Evolutionary conservation across 768 basidiomycete species (phyloP), one percentile per base, ranked within the genome.

Genomic region (Pleurotus pulmonarius): DNA sequence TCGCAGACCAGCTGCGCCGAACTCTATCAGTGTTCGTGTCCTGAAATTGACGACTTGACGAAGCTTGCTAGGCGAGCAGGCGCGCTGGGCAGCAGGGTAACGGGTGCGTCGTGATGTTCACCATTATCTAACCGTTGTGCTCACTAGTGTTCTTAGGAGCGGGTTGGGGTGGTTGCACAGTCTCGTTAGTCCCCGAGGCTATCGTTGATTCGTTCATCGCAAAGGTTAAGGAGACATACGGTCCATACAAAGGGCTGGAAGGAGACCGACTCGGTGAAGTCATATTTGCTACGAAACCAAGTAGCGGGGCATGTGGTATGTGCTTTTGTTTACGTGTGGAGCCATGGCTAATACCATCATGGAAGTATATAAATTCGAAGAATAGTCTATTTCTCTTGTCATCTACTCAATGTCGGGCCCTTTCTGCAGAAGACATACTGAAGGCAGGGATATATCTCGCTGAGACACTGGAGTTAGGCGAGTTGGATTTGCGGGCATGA

Each of bases 151-250:
- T 34, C 29, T 34, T 58, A 90, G 89, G 90, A 25, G 92, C 92
- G 0, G 92, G 92, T 3, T 96, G 92, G 92, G 94, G 94, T 38
- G 93, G 93, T 4, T 94, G 92, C 64, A 89, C 88, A 0, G 87
- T 94, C 18, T 92, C 90, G 5, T 79, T 94, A 16, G 86, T 94
- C 13, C 78, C 82, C 5, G 86, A 88, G 64, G 69, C 73, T 16
- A 63, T 81, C 44, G 88, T 90, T 2, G 76, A 80, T 0, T 58
- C 63, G 6, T 94, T 95, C 67, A 86, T 93, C 45, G 64, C 72
- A 59, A 75, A 76, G 60, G 72, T 94, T 15, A 80, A 75, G 64
- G 71, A 71, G n/a, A 71, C 69, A 3, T 94, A 92, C 66, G 69
- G 66, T 15, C 81, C 86, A n/a, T 93, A 90, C 68, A 72, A 73